Base-by-base conservation (phyloP, 257 asterid species). In the Solanum medicagineum region DNA sequence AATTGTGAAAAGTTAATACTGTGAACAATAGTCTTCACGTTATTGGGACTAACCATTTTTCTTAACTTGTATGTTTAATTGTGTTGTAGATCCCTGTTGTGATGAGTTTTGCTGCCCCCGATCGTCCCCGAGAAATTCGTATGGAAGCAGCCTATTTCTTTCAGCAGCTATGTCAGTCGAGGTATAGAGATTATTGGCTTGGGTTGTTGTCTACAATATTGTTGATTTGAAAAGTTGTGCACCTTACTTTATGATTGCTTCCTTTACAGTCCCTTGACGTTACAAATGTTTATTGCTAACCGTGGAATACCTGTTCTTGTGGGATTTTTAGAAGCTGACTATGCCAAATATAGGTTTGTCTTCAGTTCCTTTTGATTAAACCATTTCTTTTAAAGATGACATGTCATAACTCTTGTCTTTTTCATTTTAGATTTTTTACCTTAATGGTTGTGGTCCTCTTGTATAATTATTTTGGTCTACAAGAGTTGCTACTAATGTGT, bases 251-350 rank as follows among this genome's bases (percentile, higher is more conserved):
- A 79, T 79, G 65, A 79, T 79, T 53, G 29, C 19, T 79, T 91
- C 87, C 84, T 85, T 57, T 92, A 88, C 97, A 97, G 99, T 91
- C 90, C 96, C 68, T 90, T 93, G 90, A 97, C 99, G 63, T 88
- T 97, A 92, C 99, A 95, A 90, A 97, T 97, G 98, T 97, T 97
- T 90, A 94, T 97, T 88, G 94, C 97, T 84, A 95, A 98, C 88
- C 98, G 98, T 80, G 99, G 99, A 84, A 97, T 97, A 89, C 99
- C 99, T 77, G 87, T 95, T 87, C 92, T 97, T 85, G 99, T 97
- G 92, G 98, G 98, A 84, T 97, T 97, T 92, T 91, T 97, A 55
- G 99, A 97, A 93, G 98, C 99, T 89, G 99, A 97, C 88, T 97
- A 95, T 90, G 99, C 98, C 15, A 95, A 94, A 85, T 94, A 92